Evolutionary conservation across 2,329 filamentous ascomycete genomes (phyloP), one percentile per base, ranked within the genome.

Genomic region (Phialophora tarda): DNA sequence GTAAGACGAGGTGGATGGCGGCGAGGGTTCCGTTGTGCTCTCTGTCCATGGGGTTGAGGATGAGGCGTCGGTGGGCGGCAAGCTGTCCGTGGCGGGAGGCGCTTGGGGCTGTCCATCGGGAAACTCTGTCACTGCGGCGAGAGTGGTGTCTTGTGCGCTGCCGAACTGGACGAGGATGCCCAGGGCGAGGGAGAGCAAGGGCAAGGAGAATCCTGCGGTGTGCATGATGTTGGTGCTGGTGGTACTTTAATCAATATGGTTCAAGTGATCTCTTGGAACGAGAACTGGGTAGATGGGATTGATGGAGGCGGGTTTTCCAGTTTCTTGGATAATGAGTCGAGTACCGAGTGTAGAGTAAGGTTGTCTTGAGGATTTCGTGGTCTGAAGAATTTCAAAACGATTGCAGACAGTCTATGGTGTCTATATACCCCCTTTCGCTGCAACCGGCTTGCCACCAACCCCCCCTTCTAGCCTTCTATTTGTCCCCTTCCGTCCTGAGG

Each of bases 1-100:
- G 77, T 82, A 78, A 21, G 71, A 64, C 12, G 59, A 51, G 10
- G 72, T 55, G 21, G 65, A 55, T 12, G 24, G 38, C 11, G 26
- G 44, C n/a, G 26, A 60, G 41, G 21, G n/a, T 12, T 51, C 58
- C 7, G 24, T 38, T 3, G 68, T 64, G 3, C 30, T 56, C 30
- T 24, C 50, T 2, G 44, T 21, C 53, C 8, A 32, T 47, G 12
- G 47, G n/a, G 67, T 41, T 17, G 67, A 55, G 28, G 62, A 28
- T 6, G 48, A 44, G 3, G 34, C 17, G 17, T 44, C 55, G 55
- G 7, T 44, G 30, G 55, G 32, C 5, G 55, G 55, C 24, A 14
- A 50, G 28, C 30, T 41, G 28, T 53, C 44, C 23, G 67, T 56
- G 14, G 41, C 51, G 11, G 61, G 30, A 3, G 66, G 59, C 4